These are phyloP conservation scores for Sparassis latifolia DNA, from an alignment of 1,284 basidiomycete species.

Conservation along the genomic window DNA sequence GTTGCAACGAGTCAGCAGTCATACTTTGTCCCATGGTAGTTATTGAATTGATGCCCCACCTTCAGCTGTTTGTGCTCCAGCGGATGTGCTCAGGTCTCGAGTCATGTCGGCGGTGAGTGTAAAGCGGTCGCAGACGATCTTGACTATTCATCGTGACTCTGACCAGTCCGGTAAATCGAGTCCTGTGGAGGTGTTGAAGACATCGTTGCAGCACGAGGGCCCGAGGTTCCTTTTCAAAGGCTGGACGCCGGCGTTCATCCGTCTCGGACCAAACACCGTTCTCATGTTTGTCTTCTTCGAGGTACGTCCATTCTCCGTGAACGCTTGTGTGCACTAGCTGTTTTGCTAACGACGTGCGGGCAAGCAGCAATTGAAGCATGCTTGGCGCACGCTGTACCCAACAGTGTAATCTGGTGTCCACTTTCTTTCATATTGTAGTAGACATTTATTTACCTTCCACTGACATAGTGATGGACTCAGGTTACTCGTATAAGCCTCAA, in stretches of 20 bases:
- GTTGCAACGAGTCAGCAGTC: slow-evolving; percentile 75
- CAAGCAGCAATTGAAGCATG: slow-evolving; percentile 1
- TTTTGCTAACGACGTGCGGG: neutral
- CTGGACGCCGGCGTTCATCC: slow-evolving; percentile 82
- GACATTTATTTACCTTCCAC: no score
- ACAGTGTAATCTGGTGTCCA: neutral
- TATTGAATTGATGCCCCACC: neutral
- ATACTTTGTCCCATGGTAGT: neutral
- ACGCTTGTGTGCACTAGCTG: neutral
- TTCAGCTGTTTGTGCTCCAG: slow-evolving; percentile 80
- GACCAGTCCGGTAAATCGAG: slow-evolving; percentile 34
- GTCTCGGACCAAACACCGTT: slow-evolving; percentile 78
- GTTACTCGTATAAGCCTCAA: no score
- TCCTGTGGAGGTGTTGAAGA: slow-evolving; percentile 44
- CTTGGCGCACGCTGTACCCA: neutral
- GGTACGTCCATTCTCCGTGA: slow-evolving; percentile 29
- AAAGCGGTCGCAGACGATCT: neutral
- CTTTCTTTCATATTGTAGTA: no score
- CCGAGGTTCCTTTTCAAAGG: slow-evolving; percentile 83
- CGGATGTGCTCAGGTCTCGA: slow-evolving; percentile 79
- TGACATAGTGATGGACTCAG: no score
- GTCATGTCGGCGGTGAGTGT: slow-evolving; percentile 64
- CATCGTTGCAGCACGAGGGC: slow-evolving; percentile 69
- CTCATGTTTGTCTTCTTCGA: slow-evolving; percentile 86
- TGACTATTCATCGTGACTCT: neutral